A percentile compares a stretch with the other conserved stretches of the same genome.
Evolutionary conservation across 495 filamentous ascomycete species (phyloP).

Genomic region (Chaetomium cochliodes): DNA sequence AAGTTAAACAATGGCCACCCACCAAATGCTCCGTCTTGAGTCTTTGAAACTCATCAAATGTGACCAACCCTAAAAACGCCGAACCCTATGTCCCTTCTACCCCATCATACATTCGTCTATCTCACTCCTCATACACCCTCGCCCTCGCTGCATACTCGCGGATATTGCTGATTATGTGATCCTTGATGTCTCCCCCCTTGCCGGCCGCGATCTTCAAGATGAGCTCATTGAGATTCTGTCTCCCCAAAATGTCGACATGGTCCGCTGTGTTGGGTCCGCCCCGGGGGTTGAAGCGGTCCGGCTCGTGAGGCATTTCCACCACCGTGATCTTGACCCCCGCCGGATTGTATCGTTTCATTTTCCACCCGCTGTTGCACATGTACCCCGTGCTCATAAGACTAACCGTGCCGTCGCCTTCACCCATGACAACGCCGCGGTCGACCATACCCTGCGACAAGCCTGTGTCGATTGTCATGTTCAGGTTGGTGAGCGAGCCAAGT

Average conservation of each 20-base stretch:
- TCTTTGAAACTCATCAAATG: background rate
- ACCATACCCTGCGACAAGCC: slow-evolving; percentile 60
- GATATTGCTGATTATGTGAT: slow-evolving; percentile 77
- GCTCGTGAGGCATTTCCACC: slow-evolving; percentile 95
- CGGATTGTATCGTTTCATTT: slow-evolving; percentile 90
- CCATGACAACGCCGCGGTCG: slow-evolving; percentile 87
- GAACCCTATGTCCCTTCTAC: background rate
- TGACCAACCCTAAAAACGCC: background rate
- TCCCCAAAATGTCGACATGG: slow-evolving; percentile 93
- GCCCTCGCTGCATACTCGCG: slow-evolving; percentile 75
- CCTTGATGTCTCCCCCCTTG: slow-evolving; percentile 72
- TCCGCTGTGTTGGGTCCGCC: slow-evolving; percentile 96
- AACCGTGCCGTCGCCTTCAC: slow-evolving; percentile 94
- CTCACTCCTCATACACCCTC: slow-evolving; percentile 57
- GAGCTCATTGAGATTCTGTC: slow-evolving; percentile 84
- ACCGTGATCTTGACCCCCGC: slow-evolving; percentile 75
- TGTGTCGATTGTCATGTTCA: slow-evolving; percentile 92
- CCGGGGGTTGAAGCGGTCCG: slow-evolving; percentile 83
- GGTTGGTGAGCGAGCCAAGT: slow-evolving; percentile 57
- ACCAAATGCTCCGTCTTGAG: background rate
- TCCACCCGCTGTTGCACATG: slow-evolving; percentile 96
- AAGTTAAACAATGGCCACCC: background rate
- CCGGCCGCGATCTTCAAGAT: slow-evolving; percentile 89
- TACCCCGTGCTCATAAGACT: slow-evolving; percentile 85
- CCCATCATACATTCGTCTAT: background rate